Evolutionary conservation across 495 filamentous ascomycete genomes (phyloP).

Genomic region (Podospora bellae-mahoneyi): DNA sequence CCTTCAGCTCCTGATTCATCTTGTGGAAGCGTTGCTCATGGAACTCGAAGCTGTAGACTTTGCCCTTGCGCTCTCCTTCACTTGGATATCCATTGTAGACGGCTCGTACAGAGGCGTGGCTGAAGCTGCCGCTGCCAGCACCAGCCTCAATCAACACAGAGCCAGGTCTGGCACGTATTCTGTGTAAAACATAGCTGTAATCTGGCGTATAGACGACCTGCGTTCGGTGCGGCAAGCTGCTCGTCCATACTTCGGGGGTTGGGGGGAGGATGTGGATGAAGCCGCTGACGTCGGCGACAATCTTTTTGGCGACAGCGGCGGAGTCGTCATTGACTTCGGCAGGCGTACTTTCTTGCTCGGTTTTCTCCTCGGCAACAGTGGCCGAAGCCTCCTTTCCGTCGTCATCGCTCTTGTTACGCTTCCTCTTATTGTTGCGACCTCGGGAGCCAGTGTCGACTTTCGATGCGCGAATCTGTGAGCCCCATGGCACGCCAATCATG

Average conservation of each 20-base stretch:
- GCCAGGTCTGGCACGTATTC: slow-evolving; percentile 78
- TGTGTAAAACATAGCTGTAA: slow-evolving; percentile 91
- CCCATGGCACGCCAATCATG: slow-evolving; percentile 78
- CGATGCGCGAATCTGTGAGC: slow-evolving; percentile 85
- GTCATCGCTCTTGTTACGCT: slow-evolving; percentile 56
- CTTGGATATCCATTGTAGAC: slow-evolving; percentile 78
- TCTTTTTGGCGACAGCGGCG: slow-evolving; percentile 31
- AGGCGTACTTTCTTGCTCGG: slow-evolving; percentile 21
- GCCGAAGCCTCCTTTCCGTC: slow-evolving; percentile 27
- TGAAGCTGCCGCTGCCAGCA: slow-evolving; percentile 91
- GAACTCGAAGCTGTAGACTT: slow-evolving; percentile 92
- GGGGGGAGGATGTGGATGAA: slow-evolving; percentile 89
- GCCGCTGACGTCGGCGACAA: slow-evolving; percentile 67
- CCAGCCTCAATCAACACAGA: slow-evolving; percentile 85
- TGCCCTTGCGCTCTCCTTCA: slow-evolving; percentile 52
- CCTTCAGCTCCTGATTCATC: slow-evolving; percentile 66
- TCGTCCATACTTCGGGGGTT: slow-evolving; percentile 90
- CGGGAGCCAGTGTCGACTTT: slow-evolving; percentile 83
- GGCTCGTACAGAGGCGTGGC: slow-evolving; percentile 81
- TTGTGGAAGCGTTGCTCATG: slow-evolving; percentile 73
- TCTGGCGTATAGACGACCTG: slow-evolving; percentile 98
- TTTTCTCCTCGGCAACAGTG: slow-evolving; percentile 30
- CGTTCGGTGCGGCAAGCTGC: slow-evolving; percentile 84
- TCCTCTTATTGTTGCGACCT: slow-evolving; percentile 51
- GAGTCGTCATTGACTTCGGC: slow-evolving; percentile 22